Evolutionary conservation across 176 grass and related monocot species (phyloP).

Genomic region (Triticum timopheevii): DNA sequence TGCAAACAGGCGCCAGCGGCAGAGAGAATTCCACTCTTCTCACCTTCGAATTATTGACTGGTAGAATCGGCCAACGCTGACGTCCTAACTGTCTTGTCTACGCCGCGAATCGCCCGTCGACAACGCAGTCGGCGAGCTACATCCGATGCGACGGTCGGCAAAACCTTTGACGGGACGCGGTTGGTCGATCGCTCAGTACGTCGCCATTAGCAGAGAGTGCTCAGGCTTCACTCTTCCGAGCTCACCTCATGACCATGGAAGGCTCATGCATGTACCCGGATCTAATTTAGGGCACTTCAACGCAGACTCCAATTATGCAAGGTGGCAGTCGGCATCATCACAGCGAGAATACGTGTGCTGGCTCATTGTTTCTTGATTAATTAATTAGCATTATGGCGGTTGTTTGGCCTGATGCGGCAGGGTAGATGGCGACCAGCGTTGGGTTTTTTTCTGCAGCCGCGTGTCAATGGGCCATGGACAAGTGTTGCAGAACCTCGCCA

Average conservation of each 20-base stretch:
- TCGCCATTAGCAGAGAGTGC: neutral
- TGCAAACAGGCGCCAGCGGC: neutral
- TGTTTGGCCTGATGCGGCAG: neutral
- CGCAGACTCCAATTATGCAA: neutral
- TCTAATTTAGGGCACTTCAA: neutral
- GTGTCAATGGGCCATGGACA: neutral
- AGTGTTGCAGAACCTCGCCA: neutral
- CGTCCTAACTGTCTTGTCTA: neutral
- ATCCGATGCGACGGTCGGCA: neutral
- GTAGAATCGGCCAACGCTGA: neutral
- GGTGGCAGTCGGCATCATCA: neutral
- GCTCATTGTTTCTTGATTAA: neutral
- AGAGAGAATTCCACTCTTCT: neutral
- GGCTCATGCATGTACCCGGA: neutral
- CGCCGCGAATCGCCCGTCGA: conserved; percentile 3
- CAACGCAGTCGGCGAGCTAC: neutral
- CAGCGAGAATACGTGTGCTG: neutral
- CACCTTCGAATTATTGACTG: neutral
- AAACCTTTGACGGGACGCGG: neutral
- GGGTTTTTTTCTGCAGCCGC: neutral
- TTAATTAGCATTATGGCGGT: neutral
- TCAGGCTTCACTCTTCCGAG: neutral
- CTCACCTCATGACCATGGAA: neutral
- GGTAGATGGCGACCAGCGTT: neutral
- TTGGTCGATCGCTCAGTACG: neutral